Evolutionary conservation across 768 basidiomycete genomes (phyloP).

Genomic region (Fibroporia radiculosa): DNA sequence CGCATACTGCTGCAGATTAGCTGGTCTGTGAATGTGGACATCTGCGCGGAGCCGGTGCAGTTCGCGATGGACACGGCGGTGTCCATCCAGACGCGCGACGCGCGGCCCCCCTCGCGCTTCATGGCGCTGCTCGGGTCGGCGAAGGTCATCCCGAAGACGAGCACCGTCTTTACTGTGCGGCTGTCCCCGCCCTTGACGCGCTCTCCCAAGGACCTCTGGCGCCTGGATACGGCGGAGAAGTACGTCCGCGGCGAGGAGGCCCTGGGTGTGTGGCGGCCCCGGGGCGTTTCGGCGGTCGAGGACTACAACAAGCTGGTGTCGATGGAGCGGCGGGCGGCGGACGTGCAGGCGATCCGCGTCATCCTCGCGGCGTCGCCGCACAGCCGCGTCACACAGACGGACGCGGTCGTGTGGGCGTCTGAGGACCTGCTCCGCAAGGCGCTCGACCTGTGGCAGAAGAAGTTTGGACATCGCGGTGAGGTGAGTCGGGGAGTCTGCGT

Average conservation of each 20-base stretch:
- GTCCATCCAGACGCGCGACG: conserved; percentile 77
- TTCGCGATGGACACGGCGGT: conserved; percentile 86
- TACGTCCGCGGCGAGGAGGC: conserved; percentile 91
- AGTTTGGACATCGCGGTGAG: conserved; percentile 68
- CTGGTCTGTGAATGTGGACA: conserved; percentile 78
- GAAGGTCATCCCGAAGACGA: conserved; percentile 71
- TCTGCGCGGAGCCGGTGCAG: conserved; percentile 76
- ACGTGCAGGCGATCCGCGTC: conserved; percentile 84
- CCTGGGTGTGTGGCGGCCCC: conserved; percentile 76
- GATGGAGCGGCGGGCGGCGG: conserved; percentile 70
- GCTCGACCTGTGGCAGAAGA: conserved; percentile 77
- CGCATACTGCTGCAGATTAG: conserved; percentile 71
- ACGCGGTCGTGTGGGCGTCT: conserved; percentile 56
- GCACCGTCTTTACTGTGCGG: conserved; percentile 75
- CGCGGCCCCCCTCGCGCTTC: conserved; percentile 74
- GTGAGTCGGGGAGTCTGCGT: conserved; percentile 34
- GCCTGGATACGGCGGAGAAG: conserved; percentile 89
- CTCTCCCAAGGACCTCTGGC: conserved; percentile 86
- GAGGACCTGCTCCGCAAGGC: conserved; percentile 60
- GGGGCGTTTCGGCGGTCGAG: conserved; percentile 83
- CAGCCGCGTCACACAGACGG: conserved; percentile 37
- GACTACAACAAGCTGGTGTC: conserved; percentile 71
- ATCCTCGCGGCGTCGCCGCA: conserved; percentile 52
- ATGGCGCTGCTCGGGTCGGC: conserved; percentile 69
- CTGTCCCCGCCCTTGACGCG: conserved; percentile 81